Evolutionary conservation across 2,329 filamentous ascomycete species (phyloP).

Genomic region (Aspergillus pseudotamarii): DNA sequence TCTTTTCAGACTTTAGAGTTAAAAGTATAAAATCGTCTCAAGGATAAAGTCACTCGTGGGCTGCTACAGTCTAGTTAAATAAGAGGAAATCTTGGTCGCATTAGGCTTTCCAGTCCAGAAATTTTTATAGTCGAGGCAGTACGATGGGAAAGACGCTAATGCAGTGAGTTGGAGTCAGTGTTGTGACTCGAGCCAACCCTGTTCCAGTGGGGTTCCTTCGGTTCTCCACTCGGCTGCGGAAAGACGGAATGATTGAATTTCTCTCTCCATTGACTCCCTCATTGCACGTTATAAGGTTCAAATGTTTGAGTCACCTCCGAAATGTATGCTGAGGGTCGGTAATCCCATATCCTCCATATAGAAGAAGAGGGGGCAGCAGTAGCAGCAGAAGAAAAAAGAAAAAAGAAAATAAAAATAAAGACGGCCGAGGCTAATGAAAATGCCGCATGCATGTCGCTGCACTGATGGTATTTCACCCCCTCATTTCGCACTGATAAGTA

Average conservation of each 20-base stretch:
- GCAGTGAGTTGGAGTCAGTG: neutral
- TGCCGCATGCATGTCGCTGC: neutral
- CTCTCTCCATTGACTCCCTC: neutral
- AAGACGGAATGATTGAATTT: neutral
- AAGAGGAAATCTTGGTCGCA: neutral
- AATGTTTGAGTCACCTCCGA: neutral
- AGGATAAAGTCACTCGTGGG: neutral
- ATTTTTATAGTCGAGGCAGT: slow-evolving; percentile 1
- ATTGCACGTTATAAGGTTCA: neutral
- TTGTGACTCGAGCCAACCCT: slow-evolving; percentile 2
- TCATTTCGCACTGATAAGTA: neutral
- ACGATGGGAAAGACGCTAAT: neutral
- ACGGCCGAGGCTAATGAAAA: neutral
- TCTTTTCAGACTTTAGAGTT: too few relatives aligned
- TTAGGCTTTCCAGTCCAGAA: neutral
- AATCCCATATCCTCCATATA: neutral
- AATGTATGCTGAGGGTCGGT: neutral
- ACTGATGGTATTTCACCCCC: neutral
- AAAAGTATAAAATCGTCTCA: neutral
- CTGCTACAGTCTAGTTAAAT: neutral
- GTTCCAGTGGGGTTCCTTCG: neutral
- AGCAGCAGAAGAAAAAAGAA: neutral
- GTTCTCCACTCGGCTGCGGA: neutral
- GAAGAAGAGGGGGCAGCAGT: neutral
- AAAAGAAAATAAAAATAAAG: neutral